Evolutionary conservation across 2,329 filamentous ascomycete species (phyloP).

Genomic region (Alternaria infectoria): DNA sequence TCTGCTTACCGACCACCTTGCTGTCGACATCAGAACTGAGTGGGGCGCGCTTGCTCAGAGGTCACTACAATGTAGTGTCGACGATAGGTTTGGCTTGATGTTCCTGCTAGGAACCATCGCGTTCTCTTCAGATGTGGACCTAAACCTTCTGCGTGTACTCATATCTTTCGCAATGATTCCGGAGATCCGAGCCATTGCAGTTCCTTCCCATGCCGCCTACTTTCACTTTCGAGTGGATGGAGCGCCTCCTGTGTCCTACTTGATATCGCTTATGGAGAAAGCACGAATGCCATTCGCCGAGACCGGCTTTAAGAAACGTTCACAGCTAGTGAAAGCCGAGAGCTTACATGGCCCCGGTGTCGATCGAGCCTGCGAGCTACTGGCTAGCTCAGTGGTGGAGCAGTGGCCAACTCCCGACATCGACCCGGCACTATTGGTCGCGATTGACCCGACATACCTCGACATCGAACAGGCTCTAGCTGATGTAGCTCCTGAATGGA

Average conservation of each 20-base stretch:
- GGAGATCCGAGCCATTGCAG: constrained; percentile 40
- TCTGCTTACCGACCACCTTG: constrained; percentile 51
- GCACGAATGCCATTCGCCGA: constrained; percentile 44
- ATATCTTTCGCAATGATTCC: constrained; percentile 54
- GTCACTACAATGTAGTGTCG: constrained; percentile 32
- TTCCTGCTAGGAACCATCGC: constrained; percentile 56
- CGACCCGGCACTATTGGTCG: constrained; percentile 32
- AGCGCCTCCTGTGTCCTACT: constrained; percentile 25
- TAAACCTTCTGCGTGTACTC: constrained; percentile 52
- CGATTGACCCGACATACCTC: constrained; percentile 40
- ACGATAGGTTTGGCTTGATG: constrained; percentile 50
- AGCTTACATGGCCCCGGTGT: constrained; percentile 27
- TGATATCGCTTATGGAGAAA: constrained; percentile 19
- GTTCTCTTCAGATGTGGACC: constrained; percentile 49
- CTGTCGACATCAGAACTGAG: constrained; percentile 44
- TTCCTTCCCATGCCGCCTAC: constrained; percentile 20
- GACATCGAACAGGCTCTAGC: constrained; percentile 48
- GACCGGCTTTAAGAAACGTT: constrained; percentile 18
- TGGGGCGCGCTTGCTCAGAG: constrained; percentile 55
- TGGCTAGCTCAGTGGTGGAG: constrained; percentile 51
- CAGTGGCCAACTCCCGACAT: constrained; percentile 51
- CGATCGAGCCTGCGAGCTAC: constrained; percentile 37
- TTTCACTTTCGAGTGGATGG: constrained; percentile 47
- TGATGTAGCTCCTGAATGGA: constrained; percentile 56
- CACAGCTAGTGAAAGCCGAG: constrained; percentile 38